Evolutionary conservation across 305 asterid species (phyloP).

Genomic region (Fraxinus albicans): DNA sequence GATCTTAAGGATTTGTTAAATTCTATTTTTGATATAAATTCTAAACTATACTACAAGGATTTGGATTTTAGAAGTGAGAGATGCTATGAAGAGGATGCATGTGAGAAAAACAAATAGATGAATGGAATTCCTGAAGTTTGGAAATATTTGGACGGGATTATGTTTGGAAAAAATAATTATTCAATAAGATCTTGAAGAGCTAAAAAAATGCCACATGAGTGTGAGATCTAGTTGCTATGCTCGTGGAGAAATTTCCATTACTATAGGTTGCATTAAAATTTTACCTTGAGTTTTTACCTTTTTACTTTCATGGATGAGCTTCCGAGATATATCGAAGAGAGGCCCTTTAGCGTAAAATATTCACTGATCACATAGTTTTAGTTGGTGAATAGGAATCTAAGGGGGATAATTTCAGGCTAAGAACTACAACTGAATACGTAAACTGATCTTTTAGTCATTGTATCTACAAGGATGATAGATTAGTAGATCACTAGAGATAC

Average conservation of each 20-base stretch:
- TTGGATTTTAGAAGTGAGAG: background rate
- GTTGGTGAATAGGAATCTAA: background rate
- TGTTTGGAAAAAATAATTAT: background rate
- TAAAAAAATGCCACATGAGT: background rate
- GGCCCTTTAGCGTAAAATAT: background rate
- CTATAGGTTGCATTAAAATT: background rate
- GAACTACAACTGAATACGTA: background rate
- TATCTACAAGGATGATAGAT: background rate
- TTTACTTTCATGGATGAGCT: background rate
- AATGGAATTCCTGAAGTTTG: background rate
- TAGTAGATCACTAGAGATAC: background rate
- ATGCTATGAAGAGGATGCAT: background rate
- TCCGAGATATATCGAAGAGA: background rate
- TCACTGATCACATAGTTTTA: background rate
- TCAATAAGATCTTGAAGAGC: background rate
- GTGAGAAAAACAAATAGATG: background rate
- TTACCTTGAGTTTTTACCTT: background rate
- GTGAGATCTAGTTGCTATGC: background rate
- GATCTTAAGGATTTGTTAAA: background rate
- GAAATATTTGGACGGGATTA: background rate
- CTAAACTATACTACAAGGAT: background rate
- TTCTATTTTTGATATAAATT: background rate
- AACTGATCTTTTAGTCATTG: background rate
- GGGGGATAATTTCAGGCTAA: background rate
- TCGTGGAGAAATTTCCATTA: background rate